Percentiles rank a stretch among this genome's conserved stretches.
phyloP scores from a whole-genome alignment of 1,284 basidiomycete species.

The Ustilago vetiveriae region DNA sequence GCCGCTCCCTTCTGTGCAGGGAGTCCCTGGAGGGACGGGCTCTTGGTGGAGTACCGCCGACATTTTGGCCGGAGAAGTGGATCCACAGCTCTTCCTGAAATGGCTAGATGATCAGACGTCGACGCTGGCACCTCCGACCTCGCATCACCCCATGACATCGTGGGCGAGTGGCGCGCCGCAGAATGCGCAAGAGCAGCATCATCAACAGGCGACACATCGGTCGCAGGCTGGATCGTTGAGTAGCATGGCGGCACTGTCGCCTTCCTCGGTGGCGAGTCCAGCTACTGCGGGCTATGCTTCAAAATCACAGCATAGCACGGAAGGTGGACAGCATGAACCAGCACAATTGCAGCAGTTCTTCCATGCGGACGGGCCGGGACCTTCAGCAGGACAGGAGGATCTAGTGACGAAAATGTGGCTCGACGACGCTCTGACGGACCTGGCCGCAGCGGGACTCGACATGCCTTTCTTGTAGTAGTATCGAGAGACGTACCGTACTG shows the following conservation, averaged over 20 bases:
- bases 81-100: slow-evolving; percentile 43
- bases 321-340: background rate
- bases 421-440: slow-evolving; percentile 41
- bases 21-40: slow-evolving; percentile 15
- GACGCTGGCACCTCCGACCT: slow-evolving; percentile 32
- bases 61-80: slow-evolving; percentile 44
- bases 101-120: slow-evolving; percentile 51
- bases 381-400: slow-evolving; percentile 26
- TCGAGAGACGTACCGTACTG: too few relatives aligned
- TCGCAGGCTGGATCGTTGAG: slow-evolving; percentile 10
- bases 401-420: slow-evolving; percentile 48
- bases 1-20: slow-evolving; percentile 9
- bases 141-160: slow-evolving; percentile 38
- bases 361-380: slow-evolving; percentile 1
- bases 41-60: slow-evolving; percentile 52
- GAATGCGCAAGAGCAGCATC: background rate
- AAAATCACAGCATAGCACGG: background rate
- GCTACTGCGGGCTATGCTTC: slow-evolving; percentile 8
- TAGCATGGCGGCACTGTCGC: slow-evolving; percentile 8
- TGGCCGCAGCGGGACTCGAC: slow-evolving; percentile 41
- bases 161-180: slow-evolving; percentile 26
- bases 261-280: slow-evolving; percentile 7
- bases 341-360: slow-evolving; percentile 2
- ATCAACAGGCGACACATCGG: slow-evolving; percentile 7
- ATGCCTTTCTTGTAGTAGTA: slow-evolving; percentile 48